These are phyloP conservation scores for Apiospora phragmitis DNA, from an alignment of 2,329 filamentous ascomycete species.

Conservation along the genomic window DNA sequence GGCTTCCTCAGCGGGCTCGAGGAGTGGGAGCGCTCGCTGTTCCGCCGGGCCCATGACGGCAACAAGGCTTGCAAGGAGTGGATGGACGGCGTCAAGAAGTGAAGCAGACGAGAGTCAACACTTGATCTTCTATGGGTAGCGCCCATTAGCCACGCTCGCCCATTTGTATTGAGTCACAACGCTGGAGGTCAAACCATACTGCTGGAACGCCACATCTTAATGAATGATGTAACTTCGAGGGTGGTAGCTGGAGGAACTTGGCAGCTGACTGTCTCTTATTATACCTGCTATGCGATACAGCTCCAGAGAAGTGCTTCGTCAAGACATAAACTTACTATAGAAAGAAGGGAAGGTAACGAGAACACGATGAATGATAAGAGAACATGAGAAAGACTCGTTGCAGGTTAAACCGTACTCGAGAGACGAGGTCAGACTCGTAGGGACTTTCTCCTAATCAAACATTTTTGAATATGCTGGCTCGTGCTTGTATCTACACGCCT, in stretches of 20 bases:
- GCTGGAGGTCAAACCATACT: neutral
- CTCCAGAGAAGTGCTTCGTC: no score
- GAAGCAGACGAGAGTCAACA: neutral
- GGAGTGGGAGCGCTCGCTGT: slow-evolving; percentile 81
- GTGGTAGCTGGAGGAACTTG: no score
- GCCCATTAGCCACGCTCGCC: neutral
- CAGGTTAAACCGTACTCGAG: neutral
- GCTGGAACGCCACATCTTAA: neutral
- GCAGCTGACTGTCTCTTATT: neutral
- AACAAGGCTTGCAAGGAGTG: slow-evolving; percentile 70
- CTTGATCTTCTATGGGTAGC: neutral
- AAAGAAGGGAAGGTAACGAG: neutral
- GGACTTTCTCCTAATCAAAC: no score
- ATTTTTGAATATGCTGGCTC: neutral
- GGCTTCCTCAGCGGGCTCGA: slow-evolving; percentile 89
- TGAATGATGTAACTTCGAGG: neutral
- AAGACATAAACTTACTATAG: neutral
- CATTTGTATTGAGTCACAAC: neutral
- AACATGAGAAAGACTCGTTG: neutral
- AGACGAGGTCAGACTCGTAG: neutral
- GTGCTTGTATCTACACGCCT: neutral
- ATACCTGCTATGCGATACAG: neutral
- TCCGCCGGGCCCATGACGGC: slow-evolving; percentile 73
- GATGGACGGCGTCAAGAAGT: slow-evolving; percentile 62
- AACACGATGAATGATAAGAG: neutral